A percentile compares a stretch with the other conserved stretches of the same genome.
phyloP scores from a whole-genome alignment of 1,284 basidiomycete genomes.

The Cryptococcus neoformans region DNA sequence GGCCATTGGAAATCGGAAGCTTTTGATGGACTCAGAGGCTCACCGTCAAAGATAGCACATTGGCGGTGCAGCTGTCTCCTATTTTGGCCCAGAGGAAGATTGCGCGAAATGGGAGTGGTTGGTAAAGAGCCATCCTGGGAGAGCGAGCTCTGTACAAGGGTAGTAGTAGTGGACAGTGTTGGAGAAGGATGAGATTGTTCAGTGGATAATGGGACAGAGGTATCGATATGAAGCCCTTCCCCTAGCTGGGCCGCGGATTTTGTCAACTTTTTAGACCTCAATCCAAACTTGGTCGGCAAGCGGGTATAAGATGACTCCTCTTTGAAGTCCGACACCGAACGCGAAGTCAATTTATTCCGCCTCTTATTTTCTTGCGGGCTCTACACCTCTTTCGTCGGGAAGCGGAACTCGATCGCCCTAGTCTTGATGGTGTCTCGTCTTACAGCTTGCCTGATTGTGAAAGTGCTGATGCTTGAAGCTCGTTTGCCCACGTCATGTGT shows the following conservation, averaged over 20 bases:
- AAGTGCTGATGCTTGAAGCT: conserved; percentile 9
- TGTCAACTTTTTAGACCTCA: not conserved
- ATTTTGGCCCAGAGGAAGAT: not conserved
- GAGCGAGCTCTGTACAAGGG: not conserved
- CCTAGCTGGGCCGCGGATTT: not conserved
- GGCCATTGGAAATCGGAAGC: not conserved
- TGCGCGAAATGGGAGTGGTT: not conserved
- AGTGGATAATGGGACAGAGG: not conserved
- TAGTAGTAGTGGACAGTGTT: not conserved
- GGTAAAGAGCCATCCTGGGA: not conserved
- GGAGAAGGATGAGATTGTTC: not conserved
- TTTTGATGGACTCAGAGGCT: conserved; percentile 7
- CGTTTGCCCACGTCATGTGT: not conserved
- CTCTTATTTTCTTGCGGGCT: not conserved
- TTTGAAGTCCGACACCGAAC: not conserved
- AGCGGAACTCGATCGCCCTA: not conserved
- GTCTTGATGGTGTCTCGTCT: not conserved
- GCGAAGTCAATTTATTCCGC: not conserved
- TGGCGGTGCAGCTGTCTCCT: conserved; percentile 10
- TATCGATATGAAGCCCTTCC: not conserved
- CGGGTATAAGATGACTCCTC: conserved; percentile 5
- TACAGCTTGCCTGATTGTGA: conserved; percentile 6
- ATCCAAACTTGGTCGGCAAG: conserved; percentile 2
- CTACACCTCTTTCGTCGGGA: not conserved
- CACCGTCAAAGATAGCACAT: conserved; percentile 14